A percentile compares a stretch with the other conserved stretches of the same genome.
These are phyloP conservation scores for Phytopythium mirpurense DNA, from an alignment of 352 stramenopile species.

Conservation along the genomic window DNA sequence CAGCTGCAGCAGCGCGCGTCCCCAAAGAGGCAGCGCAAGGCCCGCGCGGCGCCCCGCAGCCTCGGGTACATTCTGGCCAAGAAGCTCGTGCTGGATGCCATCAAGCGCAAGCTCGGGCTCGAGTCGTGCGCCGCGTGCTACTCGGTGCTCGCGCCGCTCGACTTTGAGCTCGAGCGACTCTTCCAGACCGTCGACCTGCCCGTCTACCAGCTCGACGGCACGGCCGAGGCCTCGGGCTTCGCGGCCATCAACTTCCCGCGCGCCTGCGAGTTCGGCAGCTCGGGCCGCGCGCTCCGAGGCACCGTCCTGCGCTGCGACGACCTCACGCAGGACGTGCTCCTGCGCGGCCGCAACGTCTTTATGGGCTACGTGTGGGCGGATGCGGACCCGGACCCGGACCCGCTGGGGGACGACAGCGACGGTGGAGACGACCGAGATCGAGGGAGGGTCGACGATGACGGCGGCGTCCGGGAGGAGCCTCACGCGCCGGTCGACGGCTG, in stretches of 20 bases:
- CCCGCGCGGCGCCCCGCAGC: conserved; percentile 39
- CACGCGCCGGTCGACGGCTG: conserved; percentile 29
- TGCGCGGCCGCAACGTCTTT: conserved; percentile 70
- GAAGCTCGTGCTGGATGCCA: conserved; percentile 66
- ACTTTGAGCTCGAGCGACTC: conserved; percentile 75
- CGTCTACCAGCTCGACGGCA: conserved; percentile 76
- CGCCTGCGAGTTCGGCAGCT: conserved; percentile 69
- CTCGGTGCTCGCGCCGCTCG: conserved; percentile 65
- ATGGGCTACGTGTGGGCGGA: conserved; percentile 46
- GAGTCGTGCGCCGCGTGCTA: conserved; percentile 72
- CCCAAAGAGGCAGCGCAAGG: neutral
- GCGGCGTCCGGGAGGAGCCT: conserved; percentile 9
- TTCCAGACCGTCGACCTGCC: conserved; percentile 83
- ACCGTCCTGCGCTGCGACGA: conserved; percentile 66
- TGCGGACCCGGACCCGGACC: too few species aligned
- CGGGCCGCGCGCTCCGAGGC: conserved; percentile 42
- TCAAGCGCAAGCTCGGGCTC: conserved; percentile 77
- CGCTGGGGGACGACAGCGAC: neutral
- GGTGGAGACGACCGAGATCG: neutral
- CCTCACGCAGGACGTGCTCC: conserved; percentile 50
- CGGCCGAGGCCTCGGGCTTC: conserved; percentile 62
- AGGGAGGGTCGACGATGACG: neutral
- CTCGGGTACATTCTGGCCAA: conserved; percentile 80
- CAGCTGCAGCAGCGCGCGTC: neutral
- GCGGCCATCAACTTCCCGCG: conserved; percentile 68